phyloP scores from a whole-genome alignment of 164 flowering plant species.

The Euptelea pleiosperma region DNA sequence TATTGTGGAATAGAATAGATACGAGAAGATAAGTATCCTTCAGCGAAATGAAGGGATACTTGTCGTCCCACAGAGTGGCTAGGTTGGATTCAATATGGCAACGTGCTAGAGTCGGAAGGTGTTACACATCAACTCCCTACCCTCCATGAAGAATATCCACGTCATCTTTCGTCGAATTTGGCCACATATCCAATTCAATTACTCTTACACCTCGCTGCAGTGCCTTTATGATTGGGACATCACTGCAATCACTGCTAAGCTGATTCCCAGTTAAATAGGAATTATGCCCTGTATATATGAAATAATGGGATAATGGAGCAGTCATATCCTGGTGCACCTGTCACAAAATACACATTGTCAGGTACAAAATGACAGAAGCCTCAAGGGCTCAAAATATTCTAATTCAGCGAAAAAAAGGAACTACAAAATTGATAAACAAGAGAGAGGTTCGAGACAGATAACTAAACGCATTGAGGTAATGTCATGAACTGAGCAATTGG shows the following conservation, averaged over 20 bases:
- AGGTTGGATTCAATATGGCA: too few relatives aligned
- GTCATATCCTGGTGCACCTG: conserved; percentile 56
- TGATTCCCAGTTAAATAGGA: conserved; percentile 60
- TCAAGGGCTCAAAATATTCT: not conserved
- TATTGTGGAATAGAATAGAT: too few relatives aligned
- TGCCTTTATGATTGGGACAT: conserved; percentile 44
- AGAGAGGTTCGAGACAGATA: too few relatives aligned
- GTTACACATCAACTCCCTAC: conserved; percentile 24
- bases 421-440: too few relatives aligned
- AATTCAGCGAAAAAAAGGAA: too few relatives aligned
- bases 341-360: not conserved
- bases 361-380: not conserved
- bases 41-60: too few relatives aligned
- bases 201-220: conserved; percentile 50
- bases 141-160: conserved; percentile 47
- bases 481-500: too few relatives aligned
- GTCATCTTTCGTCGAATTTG: conserved; percentile 40
- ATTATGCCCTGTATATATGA: conserved; percentile 56
- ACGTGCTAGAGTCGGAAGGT: too few relatives aligned
- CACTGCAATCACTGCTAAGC: conserved; percentile 51
- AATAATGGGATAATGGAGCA: conserved; percentile 52
- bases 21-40: too few relatives aligned
- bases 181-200: conserved; percentile 60
- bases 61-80: too few relatives aligned
- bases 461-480: too few relatives aligned